phyloP scores from a whole-genome alignment of 305 asterid species.

The Rubia tinctorum region DNA sequence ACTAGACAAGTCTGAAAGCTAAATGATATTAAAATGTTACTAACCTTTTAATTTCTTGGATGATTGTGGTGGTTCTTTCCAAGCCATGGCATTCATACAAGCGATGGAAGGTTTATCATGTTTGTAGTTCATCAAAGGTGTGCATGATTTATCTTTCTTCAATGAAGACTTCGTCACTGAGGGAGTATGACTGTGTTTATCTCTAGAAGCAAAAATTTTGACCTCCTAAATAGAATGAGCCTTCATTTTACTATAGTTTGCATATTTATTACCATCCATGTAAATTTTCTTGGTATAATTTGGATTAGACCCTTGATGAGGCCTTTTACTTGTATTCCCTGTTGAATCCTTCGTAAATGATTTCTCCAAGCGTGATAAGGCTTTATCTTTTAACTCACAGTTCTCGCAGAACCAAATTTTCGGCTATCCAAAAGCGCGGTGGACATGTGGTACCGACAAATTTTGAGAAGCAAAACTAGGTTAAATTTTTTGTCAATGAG shows the following conservation, averaged over 20 bases:
- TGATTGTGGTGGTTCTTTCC: neutral
- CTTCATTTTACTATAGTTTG: constrained; percentile 10
- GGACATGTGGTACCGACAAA: constrained; percentile 9
- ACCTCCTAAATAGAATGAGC: constrained; percentile 13
- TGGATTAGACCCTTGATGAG: neutral
- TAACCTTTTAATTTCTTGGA: constrained; percentile 8
- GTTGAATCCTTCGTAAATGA: neutral
- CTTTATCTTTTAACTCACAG: neutral
- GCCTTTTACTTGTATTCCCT: neutral
- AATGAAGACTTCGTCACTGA: neutral
- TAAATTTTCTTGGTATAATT: neutral
- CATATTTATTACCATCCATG: neutral
- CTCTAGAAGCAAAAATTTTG: constrained; percentile 2
- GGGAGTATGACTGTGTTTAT: neutral
- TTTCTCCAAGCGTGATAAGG: neutral
- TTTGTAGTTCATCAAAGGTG: neutral
- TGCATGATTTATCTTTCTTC: too few species aligned
- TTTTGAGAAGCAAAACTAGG: neutral
- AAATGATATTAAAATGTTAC: neutral
- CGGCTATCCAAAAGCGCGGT: neutral
- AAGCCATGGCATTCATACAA: neutral
- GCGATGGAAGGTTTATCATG: neutral
- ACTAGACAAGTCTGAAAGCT: neutral
- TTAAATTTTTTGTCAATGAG: too few species aligned
- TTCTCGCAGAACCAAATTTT: constrained; percentile 6